Evolutionary conservation across 1,139 yeast genomes (phyloP).

Genomic region (Saccharomyces hybrid): DNA sequence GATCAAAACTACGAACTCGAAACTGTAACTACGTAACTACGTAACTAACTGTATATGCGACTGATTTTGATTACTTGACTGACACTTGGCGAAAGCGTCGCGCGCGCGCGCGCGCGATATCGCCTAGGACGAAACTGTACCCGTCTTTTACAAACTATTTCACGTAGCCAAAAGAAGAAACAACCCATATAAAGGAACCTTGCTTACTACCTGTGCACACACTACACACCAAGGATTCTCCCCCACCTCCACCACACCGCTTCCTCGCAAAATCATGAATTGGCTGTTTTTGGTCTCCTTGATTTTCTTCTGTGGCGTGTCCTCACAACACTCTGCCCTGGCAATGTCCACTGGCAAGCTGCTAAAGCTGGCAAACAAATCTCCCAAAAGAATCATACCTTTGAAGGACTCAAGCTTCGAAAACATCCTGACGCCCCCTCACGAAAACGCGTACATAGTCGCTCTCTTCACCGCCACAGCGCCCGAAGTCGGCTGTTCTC

Average conservation of each 20-base stretch:
- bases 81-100: not conserved
- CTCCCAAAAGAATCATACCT: constrained; percentile 35
- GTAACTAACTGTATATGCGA: not conserved
- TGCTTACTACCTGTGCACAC: not conserved
- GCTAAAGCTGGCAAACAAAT: constrained; percentile 19
- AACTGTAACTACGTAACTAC: not conserved
- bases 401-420: constrained; percentile 58
- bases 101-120: not conserved
- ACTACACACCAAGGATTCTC: too few relatives aligned
- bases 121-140: not conserved
- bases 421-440: constrained; percentile 52
- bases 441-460: constrained; percentile 53
- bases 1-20: not conserved
- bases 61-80: not conserved
- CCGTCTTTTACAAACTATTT: not conserved
- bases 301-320: not conserved
- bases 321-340: not conserved
- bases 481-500: constrained; percentile 64
- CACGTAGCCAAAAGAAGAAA: not conserved
- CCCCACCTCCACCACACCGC: not conserved
- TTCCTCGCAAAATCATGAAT: not conserved
- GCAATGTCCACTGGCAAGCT: constrained; percentile 23
- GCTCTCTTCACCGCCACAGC: constrained; percentile 68
- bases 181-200: not conserved
- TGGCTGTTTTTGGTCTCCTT: constrained; percentile 3